Evolutionary conservation across 106 monocot species (phyloP).

Genomic region (Gastrodia elata): DNA sequence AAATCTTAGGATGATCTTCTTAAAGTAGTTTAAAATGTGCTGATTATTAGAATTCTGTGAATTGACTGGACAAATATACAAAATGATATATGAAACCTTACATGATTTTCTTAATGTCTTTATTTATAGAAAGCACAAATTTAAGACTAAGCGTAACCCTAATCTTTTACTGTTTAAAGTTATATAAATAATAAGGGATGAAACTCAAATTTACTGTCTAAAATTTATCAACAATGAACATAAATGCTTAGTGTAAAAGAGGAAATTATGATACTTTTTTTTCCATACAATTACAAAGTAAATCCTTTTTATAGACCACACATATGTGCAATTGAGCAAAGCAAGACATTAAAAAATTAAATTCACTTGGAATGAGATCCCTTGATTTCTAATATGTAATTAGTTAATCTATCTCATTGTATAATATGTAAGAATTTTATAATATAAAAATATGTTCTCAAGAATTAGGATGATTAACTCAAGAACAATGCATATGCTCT

Average conservation of each 20-base stretch:
- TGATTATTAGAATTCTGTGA: too few species aligned
- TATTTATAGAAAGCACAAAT: background rate
- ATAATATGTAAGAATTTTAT: too few species aligned
- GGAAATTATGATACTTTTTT: background rate
- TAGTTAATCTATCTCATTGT: too few species aligned
- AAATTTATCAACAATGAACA: background rate
- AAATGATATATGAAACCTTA: background rate
- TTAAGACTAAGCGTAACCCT: background rate
- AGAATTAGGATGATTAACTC: too few species aligned
- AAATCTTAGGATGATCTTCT: too few species aligned
- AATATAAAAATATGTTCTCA: too few species aligned
- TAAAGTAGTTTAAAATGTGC: too few species aligned
- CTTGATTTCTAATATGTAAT: background rate
- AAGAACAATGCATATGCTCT: too few species aligned
- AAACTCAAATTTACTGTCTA: background rate
- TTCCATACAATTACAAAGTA: too few species aligned
- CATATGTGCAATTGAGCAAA: background rate
- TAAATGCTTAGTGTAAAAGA: background rate
- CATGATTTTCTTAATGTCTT: background rate
- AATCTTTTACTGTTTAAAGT: background rate
- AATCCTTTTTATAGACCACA: too few species aligned
- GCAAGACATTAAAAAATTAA: background rate
- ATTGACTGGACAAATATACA: constrained; percentile 1
- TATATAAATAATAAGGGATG: background rate
- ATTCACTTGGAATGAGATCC: background rate